phyloP scores from a whole-genome alignment of 495 filamentous ascomycete species.

The Bacidia rubella region DNA sequence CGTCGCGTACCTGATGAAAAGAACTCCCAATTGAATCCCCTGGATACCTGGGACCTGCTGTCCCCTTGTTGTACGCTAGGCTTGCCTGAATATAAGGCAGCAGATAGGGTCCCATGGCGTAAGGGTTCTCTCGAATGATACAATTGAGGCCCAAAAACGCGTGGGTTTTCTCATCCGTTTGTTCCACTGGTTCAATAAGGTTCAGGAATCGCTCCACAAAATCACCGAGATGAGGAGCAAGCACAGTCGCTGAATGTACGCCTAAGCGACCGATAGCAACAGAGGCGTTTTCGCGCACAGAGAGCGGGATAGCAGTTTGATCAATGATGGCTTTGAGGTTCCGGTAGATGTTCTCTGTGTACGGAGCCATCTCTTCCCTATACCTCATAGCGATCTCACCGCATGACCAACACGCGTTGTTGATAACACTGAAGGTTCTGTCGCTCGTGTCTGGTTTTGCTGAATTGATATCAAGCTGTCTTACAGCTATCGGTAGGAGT shows the following conservation, averaged over 20 bases:
- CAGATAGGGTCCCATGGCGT: conserved; percentile 79
- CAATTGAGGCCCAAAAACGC: conserved; percentile 82
- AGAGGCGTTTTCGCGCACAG: conserved; percentile 87
- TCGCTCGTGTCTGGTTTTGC: conserved; percentile 59
- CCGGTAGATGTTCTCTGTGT: conserved; percentile 59
- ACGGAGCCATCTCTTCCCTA: conserved; percentile 66
- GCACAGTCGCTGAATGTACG: conserved; percentile 57
- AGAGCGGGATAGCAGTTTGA: conserved; percentile 73
- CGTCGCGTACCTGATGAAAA: conserved; percentile 35
- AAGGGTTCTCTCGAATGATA: conserved; percentile 73
- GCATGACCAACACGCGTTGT: conserved; percentile 96
- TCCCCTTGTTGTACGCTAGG: conserved; percentile 54
- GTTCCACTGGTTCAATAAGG: conserved; percentile 70
- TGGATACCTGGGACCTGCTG: conserved; percentile 29
- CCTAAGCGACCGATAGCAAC: conserved; percentile 86
- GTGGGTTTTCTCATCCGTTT: conserved; percentile 87
- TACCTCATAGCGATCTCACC: conserved; percentile 88
- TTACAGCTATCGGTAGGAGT: conserved; percentile 66
- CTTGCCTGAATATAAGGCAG: conserved; percentile 75
- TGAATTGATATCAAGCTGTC: conserved; percentile 71
- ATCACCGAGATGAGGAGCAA: conserved; percentile 68
- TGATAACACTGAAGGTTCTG: conserved; percentile 77
- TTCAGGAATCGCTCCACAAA: conserved; percentile 72
- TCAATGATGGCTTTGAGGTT: conserved; percentile 65
- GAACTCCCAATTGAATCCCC: conserved; percentile 38